phyloP scores from a whole-genome alignment of 2,329 filamentous ascomycete species.

The Aphanoascus verrucosus region DNA sequence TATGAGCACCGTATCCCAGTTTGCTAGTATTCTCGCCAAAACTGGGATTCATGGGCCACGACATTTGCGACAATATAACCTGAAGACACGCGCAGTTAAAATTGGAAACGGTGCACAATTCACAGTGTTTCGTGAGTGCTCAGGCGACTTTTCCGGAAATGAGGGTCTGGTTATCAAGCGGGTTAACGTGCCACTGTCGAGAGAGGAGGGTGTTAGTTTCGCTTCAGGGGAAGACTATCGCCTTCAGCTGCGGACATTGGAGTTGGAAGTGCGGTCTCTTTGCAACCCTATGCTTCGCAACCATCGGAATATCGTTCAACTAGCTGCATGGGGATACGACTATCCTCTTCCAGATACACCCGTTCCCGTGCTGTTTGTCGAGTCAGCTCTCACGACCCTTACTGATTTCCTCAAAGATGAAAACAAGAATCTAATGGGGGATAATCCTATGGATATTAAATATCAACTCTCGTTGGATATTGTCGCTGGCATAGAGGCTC shows the following conservation, averaged over 20 bases:
- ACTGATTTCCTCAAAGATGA: conserved; percentile 19
- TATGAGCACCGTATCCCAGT: conserved; percentile 22
- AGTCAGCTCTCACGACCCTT: conserved; percentile 22
- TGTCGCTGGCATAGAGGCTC: conserved; percentile 19
- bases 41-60: conserved; percentile 22
- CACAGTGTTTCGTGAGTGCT: conserved; percentile 20
- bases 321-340: conserved; percentile 23
- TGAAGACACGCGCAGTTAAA: conserved; percentile 19
- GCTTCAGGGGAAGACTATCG: conserved; percentile 20
- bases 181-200: conserved; percentile 21
- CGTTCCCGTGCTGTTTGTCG: conserved; percentile 23
- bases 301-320: conserved; percentile 22
- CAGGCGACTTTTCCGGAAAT: conserved; percentile 12
- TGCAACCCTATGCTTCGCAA: conserved; percentile 22
- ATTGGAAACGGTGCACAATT: conserved; percentile 23
- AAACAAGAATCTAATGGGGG: conserved; percentile 10
- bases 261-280: conserved; percentile 21
- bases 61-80: conserved; percentile 19
- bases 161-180: conserved; percentile 23
- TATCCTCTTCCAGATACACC: conserved; percentile 22
- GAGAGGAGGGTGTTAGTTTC: conserved; percentile 17
- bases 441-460: conserved; percentile 14
- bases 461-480: conserved; percentile 22
- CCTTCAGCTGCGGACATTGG: conserved; percentile 19
- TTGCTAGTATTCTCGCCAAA: conserved; percentile 21